Evolutionary conservation across 345 rosid genomes (phyloP).

Genomic region (Camelina neglecta): DNA sequence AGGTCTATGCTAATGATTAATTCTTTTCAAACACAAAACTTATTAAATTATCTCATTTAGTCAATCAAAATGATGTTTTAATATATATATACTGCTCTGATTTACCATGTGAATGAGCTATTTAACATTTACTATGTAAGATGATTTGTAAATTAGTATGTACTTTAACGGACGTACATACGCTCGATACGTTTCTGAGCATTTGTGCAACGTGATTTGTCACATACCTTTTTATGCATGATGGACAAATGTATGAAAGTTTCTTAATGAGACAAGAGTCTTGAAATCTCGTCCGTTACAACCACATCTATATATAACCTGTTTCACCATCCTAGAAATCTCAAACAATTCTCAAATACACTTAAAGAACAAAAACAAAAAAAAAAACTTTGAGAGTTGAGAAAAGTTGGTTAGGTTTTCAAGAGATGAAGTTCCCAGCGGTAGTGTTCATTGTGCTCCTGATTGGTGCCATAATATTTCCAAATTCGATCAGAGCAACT

Average conservation of each 20-base stretch:
- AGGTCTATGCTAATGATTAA: too few relatives aligned
- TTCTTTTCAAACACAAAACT: too few relatives aligned
- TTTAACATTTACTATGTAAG: too few relatives aligned
- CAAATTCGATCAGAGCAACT: background rate
- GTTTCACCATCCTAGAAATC: background rate
- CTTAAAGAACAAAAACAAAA: background rate
- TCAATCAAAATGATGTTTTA: too few relatives aligned
- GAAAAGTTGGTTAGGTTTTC: background rate
- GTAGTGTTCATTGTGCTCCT: background rate
- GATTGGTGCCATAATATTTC: background rate
- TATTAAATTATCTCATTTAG: too few relatives aligned
- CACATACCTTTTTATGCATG: background rate
- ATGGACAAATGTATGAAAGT: conserved; percentile 4
- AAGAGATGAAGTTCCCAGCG: conserved; percentile 16
- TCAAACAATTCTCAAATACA: background rate
- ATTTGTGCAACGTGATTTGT: background rate
- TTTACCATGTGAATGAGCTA: too few relatives aligned
- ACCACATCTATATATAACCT: background rate
- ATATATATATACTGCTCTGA: too few relatives aligned
- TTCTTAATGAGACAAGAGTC: background rate
- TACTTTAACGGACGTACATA: too few relatives aligned
- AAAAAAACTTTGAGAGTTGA: background rate
- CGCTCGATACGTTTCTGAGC: too few relatives aligned
- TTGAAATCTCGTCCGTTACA: background rate
- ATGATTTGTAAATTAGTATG: too few relatives aligned